These are phyloP conservation scores for Debaryomyces singareniensis DNA, from an alignment of 1,139 yeast species.

Conservation along the genomic window DNA sequence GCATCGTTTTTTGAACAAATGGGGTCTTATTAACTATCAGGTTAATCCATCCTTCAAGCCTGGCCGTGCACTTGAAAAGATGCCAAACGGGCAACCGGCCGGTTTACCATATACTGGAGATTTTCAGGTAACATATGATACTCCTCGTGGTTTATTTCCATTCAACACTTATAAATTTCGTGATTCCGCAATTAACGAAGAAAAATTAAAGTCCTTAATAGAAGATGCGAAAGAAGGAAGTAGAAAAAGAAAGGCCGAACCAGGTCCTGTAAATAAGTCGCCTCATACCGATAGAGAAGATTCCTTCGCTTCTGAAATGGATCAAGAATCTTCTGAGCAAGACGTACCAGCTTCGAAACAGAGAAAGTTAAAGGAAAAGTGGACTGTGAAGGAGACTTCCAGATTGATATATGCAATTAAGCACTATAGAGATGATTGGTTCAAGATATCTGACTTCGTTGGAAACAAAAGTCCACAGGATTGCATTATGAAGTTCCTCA, in stretches of 20 bases:
- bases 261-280: conserved; percentile 1
- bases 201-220: conserved; percentile 49
- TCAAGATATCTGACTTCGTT: conserved; percentile 56
- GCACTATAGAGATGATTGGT: conserved; percentile 66
- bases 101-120: conserved; percentile 64
- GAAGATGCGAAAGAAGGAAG: conserved; percentile 2
- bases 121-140: conserved; percentile 66
- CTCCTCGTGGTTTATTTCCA: conserved; percentile 93
- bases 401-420: conserved; percentile 58
- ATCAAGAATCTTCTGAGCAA: conserved; percentile 3
- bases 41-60: conserved; percentile 68
- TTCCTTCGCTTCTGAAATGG: too few relatives aligned
- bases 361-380: conserved; percentile 45
- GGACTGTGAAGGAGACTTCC: conserved; percentile 61
- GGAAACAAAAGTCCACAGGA: conserved; percentile 71
- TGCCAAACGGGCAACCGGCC: conserved; percentile 38
- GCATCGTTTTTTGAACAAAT: conserved; percentile 81
- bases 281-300: conserved; percentile 9
- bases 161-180: conserved; percentile 71
- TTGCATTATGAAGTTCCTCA: conserved; percentile 73
- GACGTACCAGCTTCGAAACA: conserved; percentile 18
- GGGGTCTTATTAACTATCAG: conserved; percentile 97
- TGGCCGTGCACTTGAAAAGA: conserved; percentile 55
- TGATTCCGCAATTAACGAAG: conserved; percentile 48
- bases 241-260: not conserved